Base-by-base conservation (phyloP, 163 green algal genomes). In the Coccomyxa subellipsoidea region DNA sequence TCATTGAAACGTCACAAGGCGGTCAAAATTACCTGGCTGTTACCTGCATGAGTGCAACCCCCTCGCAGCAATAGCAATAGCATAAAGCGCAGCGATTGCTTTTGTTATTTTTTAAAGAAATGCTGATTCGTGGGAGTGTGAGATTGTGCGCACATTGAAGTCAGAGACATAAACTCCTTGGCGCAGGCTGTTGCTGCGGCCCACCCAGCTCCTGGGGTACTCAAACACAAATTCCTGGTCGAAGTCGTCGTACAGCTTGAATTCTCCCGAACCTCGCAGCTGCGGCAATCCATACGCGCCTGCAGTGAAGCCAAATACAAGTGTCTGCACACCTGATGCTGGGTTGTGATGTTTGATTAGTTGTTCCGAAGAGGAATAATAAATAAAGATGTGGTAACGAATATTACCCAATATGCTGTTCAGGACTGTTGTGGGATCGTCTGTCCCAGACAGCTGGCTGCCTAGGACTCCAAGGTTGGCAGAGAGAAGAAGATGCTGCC, bases 221-320 rank as follows among this genome's bases (percentile, higher is more conserved):
- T 88, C 81, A 54, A 89, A 85, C 4, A 84, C 66, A 80, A 70
- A 87, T 3, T 85, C 77, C 31, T 82, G 72, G 9, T 89, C 84
- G 6, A 85, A 83, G 10, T 90, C 87, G n/a, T 90, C 84, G 71
- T 84, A 86, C 4, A 80, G 18, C 21, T 73, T 76, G 77, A 84
- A 91, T 9, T 81, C 87, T 18, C 69, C 31, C 1, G 73, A 71
- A 2, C 47, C 69, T 69, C 80, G 84, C 12, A 90, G 40, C 79
- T 89, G 75, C 0, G 87, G 87, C 75, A 90, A 78, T 1, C 87
- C 87, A 73, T 90, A 90, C 0, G 87, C 87, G 0, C 86, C 86
- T 88, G 84, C 77, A 71, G 80, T n/a, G n/a, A n/a, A n/a, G n/a
- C n/a, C n/a, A n/a, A n/a, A n/a, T 29, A 47, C 23, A 2, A 59